phyloP scores from a whole-genome alignment of 2,329 filamentous ascomycete genomes.

The Stachybotrys chartarum region DNA sequence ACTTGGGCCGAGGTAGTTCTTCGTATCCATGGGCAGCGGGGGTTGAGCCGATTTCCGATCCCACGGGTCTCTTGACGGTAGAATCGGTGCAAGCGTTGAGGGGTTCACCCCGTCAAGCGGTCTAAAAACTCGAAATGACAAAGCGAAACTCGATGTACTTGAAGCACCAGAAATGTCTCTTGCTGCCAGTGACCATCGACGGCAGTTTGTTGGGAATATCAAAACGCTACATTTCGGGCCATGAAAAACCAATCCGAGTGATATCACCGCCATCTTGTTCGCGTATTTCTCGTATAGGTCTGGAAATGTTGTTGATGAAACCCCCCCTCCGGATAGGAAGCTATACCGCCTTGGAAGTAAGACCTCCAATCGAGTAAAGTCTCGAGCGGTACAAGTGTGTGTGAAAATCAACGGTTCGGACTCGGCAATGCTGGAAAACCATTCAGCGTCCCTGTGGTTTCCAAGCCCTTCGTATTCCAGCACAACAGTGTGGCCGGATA shows the following conservation, averaged over 20 bases:
- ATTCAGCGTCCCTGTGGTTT: not conserved
- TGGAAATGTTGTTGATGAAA: not conserved
- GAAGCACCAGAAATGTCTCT: not conserved
- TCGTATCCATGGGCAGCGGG: not conserved
- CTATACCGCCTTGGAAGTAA: not conserved
- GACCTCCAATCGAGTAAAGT: not conserved
- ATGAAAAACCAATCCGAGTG: not conserved
- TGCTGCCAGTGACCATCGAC: not conserved
- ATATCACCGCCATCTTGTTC: not conserved
- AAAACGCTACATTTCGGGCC: not conserved
- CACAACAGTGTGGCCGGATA: not conserved
- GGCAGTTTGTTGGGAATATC: not conserved
- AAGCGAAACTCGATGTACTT: not conserved
- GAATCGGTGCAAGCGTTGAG: not conserved
- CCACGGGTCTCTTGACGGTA: not conserved
- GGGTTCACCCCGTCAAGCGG: not conserved
- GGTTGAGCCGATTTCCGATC: not conserved
- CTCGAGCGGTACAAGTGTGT: not conserved
- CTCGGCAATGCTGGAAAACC: not conserved
- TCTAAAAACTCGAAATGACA: not conserved
- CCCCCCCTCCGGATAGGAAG: not conserved
- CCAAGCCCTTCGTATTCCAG: not conserved
- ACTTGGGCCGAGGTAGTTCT: conserved; percentile 21
- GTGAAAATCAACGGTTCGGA: too few relatives aligned
- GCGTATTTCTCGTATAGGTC: not conserved